Evolutionary conservation across 768 basidiomycete genomes (phyloP).

Genomic region (Rubroboletus pulcherrimus): DNA sequence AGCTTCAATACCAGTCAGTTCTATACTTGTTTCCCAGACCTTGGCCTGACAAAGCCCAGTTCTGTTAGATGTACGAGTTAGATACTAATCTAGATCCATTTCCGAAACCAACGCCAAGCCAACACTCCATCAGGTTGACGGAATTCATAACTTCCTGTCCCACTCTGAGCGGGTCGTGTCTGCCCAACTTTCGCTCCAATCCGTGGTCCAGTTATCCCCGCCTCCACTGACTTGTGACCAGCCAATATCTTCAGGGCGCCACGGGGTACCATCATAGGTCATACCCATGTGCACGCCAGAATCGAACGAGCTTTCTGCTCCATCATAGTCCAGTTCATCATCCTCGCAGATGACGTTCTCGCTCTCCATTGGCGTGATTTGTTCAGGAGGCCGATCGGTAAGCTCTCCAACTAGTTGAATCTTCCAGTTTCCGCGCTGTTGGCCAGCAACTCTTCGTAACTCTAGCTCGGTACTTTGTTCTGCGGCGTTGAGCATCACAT

Average conservation of each 20-base stretch:
- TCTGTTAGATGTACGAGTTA: conserved; percentile 25
- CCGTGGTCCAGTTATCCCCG: conserved; percentile 6
- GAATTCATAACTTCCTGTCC: background rate
- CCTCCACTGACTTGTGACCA: conserved; percentile 16
- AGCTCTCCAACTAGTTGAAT: conserved; percentile 27
- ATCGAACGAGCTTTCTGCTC: conserved; percentile 24
- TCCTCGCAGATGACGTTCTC: conserved; percentile 18
- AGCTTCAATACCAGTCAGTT: conserved; percentile 25
- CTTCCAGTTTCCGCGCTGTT: conserved; percentile 27
- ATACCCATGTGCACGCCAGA: conserved; percentile 24
- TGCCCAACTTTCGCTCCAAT: background rate
- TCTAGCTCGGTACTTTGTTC: conserved; percentile 25
- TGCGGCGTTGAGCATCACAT: conserved; percentile 24
- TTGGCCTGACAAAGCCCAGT: conserved; percentile 5
- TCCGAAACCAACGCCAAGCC: conserved; percentile 1
- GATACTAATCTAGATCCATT: conserved; percentile 18
- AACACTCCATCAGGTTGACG: background rate
- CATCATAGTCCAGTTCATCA: conserved; percentile 18
- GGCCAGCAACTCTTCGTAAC: conserved; percentile 17
- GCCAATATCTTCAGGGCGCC: conserved; percentile 2
- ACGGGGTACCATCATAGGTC: conserved; percentile 1
- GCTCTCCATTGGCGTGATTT: conserved; percentile 6
- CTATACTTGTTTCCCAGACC: background rate
- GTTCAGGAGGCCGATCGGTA: conserved; percentile 2
- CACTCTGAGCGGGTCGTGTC: background rate